These are phyloP conservation scores for Pogostemon cablin DNA, from an alignment of 257 asterid genomes.

Conservation along the genomic window DNA sequence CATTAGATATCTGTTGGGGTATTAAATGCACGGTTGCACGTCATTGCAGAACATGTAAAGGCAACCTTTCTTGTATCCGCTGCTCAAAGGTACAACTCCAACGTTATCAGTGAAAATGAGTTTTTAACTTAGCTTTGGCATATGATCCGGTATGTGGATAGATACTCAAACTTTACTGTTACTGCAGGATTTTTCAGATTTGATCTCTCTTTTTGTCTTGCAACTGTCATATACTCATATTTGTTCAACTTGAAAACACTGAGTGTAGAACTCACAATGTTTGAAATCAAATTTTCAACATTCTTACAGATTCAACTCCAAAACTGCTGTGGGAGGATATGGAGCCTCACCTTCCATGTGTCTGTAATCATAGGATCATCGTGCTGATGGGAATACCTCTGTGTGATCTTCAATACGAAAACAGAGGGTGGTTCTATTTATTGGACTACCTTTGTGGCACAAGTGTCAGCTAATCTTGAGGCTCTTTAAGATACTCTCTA, in stretches of 20 bases:
- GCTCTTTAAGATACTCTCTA: neutral
- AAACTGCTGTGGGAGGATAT: conserved; percentile 24
- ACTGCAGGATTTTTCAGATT: neutral
- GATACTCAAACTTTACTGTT: conserved; percentile 2
- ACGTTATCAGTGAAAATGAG: neutral
- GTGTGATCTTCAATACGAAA: neutral
- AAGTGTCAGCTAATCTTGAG: conserved; percentile 11
- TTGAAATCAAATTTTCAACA: neutral
- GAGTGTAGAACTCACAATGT: neutral
- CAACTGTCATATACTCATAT: neutral
- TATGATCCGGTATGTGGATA: conserved; percentile 18
- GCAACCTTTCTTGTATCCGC: conserved; percentile 1
- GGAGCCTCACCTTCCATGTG: neutral
- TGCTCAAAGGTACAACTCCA: conserved; percentile 18
- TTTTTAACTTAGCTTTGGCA: conserved; percentile 4
- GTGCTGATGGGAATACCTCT: neutral
- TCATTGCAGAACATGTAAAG: neutral
- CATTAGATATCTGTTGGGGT: neutral
- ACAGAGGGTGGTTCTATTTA: conserved; percentile 10
- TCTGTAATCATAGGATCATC: neutral
- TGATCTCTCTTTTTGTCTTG: neutral
- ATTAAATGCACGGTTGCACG: neutral
- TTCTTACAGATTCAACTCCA: conserved; percentile 19
- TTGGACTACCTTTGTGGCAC: conserved; percentile 13
- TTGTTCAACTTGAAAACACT: neutral